phyloP scores from a whole-genome alignment of 2,329 filamentous ascomycete species.

The Calonectria ilicicola region DNA sequence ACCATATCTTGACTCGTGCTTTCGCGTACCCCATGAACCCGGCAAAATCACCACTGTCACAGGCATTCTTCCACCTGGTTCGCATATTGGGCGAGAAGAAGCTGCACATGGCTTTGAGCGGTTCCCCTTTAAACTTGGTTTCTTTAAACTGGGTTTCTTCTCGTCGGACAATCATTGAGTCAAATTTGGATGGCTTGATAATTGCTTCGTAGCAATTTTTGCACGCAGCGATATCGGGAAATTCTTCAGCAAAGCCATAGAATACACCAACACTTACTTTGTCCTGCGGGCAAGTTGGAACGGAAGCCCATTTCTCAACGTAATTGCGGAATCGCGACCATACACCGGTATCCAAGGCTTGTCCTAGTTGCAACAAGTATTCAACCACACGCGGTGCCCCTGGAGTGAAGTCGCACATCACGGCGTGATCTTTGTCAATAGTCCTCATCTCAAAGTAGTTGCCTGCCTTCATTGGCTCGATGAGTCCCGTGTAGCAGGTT shows the following conservation, averaged over 20 bases:
- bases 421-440: neutral
- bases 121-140: neutral
- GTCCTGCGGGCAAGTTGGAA: neutral
- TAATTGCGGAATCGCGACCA: neutral
- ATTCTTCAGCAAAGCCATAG: neutral
- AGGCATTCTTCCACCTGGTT: neutral
- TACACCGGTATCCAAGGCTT: neutral
- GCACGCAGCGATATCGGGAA: neutral
- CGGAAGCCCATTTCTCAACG: neutral
- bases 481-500: neutral
- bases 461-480: neutral
- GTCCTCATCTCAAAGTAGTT: neutral
- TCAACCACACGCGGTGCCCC: neutral
- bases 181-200: neutral
- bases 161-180: neutral
- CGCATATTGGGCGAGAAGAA: constrained; percentile 5
- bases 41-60: neutral
- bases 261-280: neutral
- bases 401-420: neutral
- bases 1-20: constrained; percentile 1
- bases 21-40: constrained; percentile 2
- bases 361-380: neutral
- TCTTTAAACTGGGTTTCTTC: neutral
- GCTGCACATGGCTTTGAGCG: constrained; percentile 1
- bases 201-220: constrained; percentile 4